A percentile compares a stretch with the other conserved stretches of the same genome.
Conservation (phyloP, 768 basidiomycete genomes). For the Cystobasidium onofrii region DNA sequence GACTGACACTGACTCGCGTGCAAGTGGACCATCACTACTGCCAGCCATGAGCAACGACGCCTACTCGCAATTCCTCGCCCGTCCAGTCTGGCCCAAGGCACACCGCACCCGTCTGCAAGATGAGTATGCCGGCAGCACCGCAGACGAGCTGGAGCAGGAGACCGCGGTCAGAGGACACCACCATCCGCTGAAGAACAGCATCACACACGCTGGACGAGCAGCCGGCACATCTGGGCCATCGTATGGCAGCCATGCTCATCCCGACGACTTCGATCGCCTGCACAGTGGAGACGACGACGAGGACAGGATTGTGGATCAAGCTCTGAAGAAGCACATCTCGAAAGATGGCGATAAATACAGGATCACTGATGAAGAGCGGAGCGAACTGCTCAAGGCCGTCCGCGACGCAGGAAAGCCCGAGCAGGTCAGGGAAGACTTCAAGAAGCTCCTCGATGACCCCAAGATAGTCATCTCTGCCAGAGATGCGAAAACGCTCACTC, state of each 20-base stretch:
- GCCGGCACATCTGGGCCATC: neutral
- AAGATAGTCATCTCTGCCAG: conserved; percentile 8
- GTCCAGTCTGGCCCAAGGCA: conserved; percentile 12
- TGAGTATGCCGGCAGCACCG: neutral
- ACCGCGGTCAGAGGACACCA: neutral
- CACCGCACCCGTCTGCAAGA: neutral
- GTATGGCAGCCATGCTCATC: neutral
- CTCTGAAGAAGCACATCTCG: neutral
- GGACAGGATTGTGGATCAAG: neutral
- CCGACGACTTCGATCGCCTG: conserved; percentile 8
- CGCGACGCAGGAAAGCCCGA: neutral
- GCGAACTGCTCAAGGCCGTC: neutral
- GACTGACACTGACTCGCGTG: too few relatives aligned
- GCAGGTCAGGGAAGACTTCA: neutral
- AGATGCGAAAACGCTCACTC: neutral
- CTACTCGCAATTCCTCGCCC: neutral
- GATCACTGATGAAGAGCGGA: neutral
- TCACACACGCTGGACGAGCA: neutral
- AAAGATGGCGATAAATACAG: neutral
- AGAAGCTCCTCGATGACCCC: neutral
- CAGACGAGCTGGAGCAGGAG: neutral
- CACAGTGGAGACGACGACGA: too few relatives aligned
- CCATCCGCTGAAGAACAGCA: neutral
- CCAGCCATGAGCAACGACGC: neutral
- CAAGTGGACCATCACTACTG: too few relatives aligned